Percentiles rank a stretch among this genome's conserved stretches.
phyloP scores from a whole-genome alignment of 2,329 filamentous ascomycete species.

The Fusarium mangiferae region DNA sequence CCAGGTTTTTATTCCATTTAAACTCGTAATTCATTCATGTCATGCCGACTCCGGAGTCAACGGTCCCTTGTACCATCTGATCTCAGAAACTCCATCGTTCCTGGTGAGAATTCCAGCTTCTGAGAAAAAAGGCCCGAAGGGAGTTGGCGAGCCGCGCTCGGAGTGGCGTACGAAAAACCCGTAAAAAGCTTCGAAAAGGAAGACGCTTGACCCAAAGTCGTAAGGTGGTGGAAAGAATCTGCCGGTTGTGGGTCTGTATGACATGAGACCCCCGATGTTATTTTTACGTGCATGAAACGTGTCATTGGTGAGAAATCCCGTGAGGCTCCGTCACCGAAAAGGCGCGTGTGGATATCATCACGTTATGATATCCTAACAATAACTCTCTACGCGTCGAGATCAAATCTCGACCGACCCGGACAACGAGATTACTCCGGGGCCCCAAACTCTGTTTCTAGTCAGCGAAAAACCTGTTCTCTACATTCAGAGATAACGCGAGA shows the following conservation, averaged over 20 bases:
- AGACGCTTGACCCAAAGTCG: slow-evolving; percentile 6
- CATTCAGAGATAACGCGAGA: background rate
- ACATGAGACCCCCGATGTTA: slow-evolving; percentile 2
- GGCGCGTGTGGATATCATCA: slow-evolving; percentile 25
- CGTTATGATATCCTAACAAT: slow-evolving; percentile 38
- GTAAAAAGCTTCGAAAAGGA: slow-evolving; percentile 16
- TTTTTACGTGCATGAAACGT: slow-evolving; percentile 35
- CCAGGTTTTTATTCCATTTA: slow-evolving; percentile 27
- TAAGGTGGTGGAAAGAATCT: slow-evolving; percentile 30
- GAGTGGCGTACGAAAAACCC: slow-evolving; percentile 17
- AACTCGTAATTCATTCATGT: slow-evolving; percentile 19
- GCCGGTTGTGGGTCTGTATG: slow-evolving; percentile 17
- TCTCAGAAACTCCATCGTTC: background rate
- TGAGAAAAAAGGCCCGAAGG: slow-evolving; percentile 26
- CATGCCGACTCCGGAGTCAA: slow-evolving; percentile 5
- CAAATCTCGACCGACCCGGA: slow-evolving; percentile 3
- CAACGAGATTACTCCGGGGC: slow-evolving; percentile 29
- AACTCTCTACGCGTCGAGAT: slow-evolving; percentile 15
- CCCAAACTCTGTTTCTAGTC: slow-evolving; percentile 7
- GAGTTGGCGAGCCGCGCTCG: slow-evolving; percentile 17
- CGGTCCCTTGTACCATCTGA: background rate
- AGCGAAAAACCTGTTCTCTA: background rate
- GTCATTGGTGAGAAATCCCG: slow-evolving; percentile 11
- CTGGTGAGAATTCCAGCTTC: background rate
- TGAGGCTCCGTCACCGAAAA: slow-evolving; percentile 6